phyloP scores from a whole-genome alignment of 2,329 filamentous ascomycete genomes.

The Aspergillus hortae region DNA sequence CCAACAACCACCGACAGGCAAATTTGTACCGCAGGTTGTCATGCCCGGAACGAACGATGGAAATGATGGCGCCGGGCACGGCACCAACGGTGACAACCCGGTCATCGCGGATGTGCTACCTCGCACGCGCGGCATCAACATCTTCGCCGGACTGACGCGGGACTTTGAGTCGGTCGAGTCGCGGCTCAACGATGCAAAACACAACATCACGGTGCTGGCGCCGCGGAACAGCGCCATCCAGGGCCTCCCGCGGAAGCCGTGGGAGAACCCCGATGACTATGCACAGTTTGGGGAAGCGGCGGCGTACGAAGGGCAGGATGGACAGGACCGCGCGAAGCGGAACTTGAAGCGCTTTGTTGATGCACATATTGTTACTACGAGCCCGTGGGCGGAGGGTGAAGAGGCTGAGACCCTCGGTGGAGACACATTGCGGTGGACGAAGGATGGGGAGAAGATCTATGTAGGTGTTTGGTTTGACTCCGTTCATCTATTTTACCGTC shows the following conservation, averaged over 20 bases:
- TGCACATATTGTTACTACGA: conserved; percentile 71
- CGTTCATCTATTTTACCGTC: not conserved
- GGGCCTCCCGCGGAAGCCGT: conserved; percentile 72
- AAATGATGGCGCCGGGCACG: conserved; percentile 5
- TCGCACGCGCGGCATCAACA: conserved; percentile 71
- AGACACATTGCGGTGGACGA: conserved; percentile 78
- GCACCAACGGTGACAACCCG: conserved; percentile 45
- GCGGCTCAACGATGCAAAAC: conserved; percentile 62
- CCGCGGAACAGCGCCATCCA: conserved; percentile 81
- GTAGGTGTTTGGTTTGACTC: conserved; percentile 45
- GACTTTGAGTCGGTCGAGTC: conserved; percentile 66
- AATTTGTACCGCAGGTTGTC: conserved; percentile 16
- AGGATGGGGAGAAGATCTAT: conserved; percentile 58
- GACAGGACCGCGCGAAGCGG: conserved; percentile 68
- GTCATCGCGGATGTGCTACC: conserved; percentile 83
- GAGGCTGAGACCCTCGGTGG: conserved; percentile 67
- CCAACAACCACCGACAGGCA: conserved; percentile 25
- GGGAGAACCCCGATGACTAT: conserved; percentile 68
- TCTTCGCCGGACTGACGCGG: conserved; percentile 78
- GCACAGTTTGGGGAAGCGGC: conserved; percentile 56
- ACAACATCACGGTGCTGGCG: conserved; percentile 81
- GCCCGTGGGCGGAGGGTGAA: conserved; percentile 69
- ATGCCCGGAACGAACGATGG: conserved; percentile 16
- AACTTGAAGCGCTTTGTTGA: conserved; percentile 82
- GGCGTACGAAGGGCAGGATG: conserved; percentile 72